Percentiles rank a stretch among this genome's conserved stretches.
These are phyloP conservation scores for Boletus reticulatus DNA, from an alignment of 768 basidiomycete species.

Conservation along the genomic window DNA sequence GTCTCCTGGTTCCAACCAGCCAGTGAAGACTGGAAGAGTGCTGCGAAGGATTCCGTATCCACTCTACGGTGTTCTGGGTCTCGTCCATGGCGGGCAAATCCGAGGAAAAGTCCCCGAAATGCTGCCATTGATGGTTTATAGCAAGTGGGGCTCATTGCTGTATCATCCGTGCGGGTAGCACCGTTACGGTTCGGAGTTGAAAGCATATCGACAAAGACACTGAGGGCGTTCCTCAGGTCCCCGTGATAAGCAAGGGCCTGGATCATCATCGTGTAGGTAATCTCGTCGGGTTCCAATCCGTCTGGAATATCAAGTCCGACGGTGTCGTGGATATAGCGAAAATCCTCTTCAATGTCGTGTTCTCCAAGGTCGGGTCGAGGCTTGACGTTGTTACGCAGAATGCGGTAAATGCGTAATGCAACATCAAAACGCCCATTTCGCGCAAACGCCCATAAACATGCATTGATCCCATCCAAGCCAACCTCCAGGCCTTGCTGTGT, in stretches of 20 bases:
- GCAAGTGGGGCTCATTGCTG: constrained; percentile 26
- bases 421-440: constrained; percentile 50
- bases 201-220: constrained; percentile 68
- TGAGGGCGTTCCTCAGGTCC: constrained; percentile 52
- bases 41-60: not conserved
- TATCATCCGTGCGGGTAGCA: constrained; percentile 28
- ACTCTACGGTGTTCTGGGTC: constrained; percentile 13
- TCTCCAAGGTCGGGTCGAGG: constrained; percentile 35
- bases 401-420: constrained; percentile 59
- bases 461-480: constrained; percentile 66
- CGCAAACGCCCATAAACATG: constrained; percentile 68
- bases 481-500: constrained; percentile 48
- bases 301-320: constrained; percentile 45
- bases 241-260: constrained; percentile 74
- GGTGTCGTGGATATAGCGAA: constrained; percentile 37
- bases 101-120: constrained; percentile 74
- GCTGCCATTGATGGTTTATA: constrained; percentile 48
- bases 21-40: constrained; percentile 10
- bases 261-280: constrained; percentile 68
- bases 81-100: constrained; percentile 61
- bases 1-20: constrained; percentile 54
- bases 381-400: constrained; percentile 53
- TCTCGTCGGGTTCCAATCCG: constrained; percentile 52
- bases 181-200: constrained; percentile 40
- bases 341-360: constrained; percentile 37